Evolutionary conservation across 2,329 filamentous ascomycete genomes (phyloP), one percentile per base, ranked within the genome.

Genomic region (Thelonectria rubi): DNA sequence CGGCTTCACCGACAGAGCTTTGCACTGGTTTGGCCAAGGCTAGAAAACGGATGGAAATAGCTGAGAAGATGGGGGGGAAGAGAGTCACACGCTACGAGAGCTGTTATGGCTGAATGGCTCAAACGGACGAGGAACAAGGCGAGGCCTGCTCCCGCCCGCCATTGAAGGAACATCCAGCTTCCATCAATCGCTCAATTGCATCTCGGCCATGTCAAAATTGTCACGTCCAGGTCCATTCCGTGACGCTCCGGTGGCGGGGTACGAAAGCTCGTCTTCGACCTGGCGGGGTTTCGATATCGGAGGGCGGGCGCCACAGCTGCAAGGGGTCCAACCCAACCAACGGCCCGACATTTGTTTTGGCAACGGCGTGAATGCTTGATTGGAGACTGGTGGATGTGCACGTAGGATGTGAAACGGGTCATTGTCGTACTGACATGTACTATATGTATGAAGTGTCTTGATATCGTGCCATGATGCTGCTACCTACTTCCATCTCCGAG

Each of bases 231-330:
- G 15, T 49, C 45, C 47, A 18, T 47, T 51, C 42, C 55, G 46
- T 47, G 20, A 30, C 45, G 12, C 45, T 47, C 58, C 53, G 54
- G 37, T 50, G 46, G 59, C 49, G 59, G 59, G 59, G 59, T 58
- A 12, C 45, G 14, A 32, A 39, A 26, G 45, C 45, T 47, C 21
- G 5, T 11, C 32, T 46, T 32, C 46, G 34, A 43, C 18, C 26
- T 51, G 18, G 61, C 49, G 61, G 61, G 61, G 61, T 51, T 70
- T 69, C 68, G 69, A 71, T 64, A 72, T 71, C 68, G 69, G 69
- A 72, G 67, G 58, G 32, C 42, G 18, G 39, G 40, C 39, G 60
- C 51, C 37, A 63, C 59, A 20, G 26, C 62, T 62, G 55, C 47
- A 65, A 60, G 62, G 58, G 59, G 26, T 26, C 26, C 20, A 50